phyloP scores from a whole-genome alignment of 179 eudicot species.

The Spergularia azorica region DNA sequence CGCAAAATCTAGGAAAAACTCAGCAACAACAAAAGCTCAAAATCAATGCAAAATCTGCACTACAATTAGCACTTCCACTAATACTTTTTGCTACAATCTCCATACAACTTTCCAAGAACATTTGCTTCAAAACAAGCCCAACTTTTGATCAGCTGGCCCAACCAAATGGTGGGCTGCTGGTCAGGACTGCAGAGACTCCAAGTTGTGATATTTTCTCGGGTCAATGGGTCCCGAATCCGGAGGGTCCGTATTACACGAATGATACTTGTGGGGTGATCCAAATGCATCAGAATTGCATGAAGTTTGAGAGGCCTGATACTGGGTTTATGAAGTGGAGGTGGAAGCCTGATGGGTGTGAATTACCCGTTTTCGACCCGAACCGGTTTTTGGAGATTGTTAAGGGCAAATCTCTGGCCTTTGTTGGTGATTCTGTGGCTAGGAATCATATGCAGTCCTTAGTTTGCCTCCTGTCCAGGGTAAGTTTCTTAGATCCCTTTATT shows the following conservation, averaged over 20 bases:
- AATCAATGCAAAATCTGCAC: slow-evolving; percentile 28
- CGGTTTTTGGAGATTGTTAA: slow-evolving; percentile 58
- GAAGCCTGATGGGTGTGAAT: slow-evolving; percentile 67
- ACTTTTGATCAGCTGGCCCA: neutral
- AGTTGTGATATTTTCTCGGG: slow-evolving; percentile 54
- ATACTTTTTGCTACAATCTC: slow-evolving; percentile 33
- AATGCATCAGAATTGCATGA: slow-evolving; percentile 72
- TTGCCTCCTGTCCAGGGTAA: slow-evolving; percentile 70
- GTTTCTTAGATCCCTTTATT: neutral
- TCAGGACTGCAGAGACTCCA: neutral
- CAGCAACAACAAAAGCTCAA: slow-evolving; percentile 19
- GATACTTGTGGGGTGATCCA: slow-evolving; percentile 51
- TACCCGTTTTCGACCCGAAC: slow-evolving; percentile 49
- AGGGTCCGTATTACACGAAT: slow-evolving; percentile 63
- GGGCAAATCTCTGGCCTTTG: slow-evolving; percentile 59
- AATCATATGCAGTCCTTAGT: slow-evolving; percentile 81
- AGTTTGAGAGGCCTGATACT: slow-evolving; percentile 59
- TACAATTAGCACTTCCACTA: slow-evolving; percentile 36
- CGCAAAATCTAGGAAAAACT: slow-evolving; percentile 10
- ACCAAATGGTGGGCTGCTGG: neutral
- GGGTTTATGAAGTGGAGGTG: slow-evolving; percentile 76
- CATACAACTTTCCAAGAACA: slow-evolving; percentile 28
- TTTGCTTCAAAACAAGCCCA: neutral
- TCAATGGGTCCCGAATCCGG: slow-evolving; percentile 51
- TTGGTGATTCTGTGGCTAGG: slow-evolving; percentile 80